A percentile compares a stretch with the other conserved stretches of the same genome.
phyloP scores from a whole-genome alignment of 2,329 filamentous ascomycete genomes.

The Alternaria consortialis region DNA sequence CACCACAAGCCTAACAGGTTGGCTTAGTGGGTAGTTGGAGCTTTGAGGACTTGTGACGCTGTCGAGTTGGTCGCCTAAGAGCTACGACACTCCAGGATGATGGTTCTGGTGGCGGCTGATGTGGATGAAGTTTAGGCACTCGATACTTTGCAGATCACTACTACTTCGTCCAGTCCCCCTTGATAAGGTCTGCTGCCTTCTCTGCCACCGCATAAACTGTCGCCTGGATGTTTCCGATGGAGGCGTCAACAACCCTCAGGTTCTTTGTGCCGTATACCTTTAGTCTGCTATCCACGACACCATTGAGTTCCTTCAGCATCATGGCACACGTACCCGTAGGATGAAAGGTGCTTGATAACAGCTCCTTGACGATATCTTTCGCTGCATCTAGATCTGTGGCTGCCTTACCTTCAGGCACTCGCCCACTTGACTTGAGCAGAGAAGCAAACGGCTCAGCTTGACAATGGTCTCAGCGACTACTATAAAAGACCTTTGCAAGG shows the following conservation, averaged over 20 bases:
- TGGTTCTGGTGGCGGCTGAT: not conserved
- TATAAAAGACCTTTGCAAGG: too few relatives aligned
- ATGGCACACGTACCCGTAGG: not conserved
- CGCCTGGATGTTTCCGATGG: conserved; percentile 3
- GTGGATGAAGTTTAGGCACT: not conserved
- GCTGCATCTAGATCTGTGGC: not conserved
- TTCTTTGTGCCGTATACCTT: not conserved
- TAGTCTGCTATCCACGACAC: not conserved
- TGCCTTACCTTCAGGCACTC: not conserved
- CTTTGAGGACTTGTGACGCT: too few relatives aligned
- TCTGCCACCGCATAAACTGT: not conserved
- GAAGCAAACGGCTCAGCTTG: conserved; percentile 2
- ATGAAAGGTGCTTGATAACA: not conserved
- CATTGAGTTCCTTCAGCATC: not conserved
- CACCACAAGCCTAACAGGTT: not conserved
- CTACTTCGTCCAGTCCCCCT: not conserved
- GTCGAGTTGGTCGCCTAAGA: too few relatives aligned
- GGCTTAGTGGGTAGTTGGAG: not conserved
- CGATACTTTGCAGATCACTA: too few relatives aligned
- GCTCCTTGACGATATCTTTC: conserved; percentile 1
- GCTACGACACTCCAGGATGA: not conserved
- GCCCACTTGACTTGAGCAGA: not conserved
- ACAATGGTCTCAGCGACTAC: not conserved
- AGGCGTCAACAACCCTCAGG: conserved; percentile 2
- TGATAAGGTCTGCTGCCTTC: conserved; percentile 4